Conservation (phyloP, 805 yeast species). For the Hermanozyma aechmeae region DNA sequence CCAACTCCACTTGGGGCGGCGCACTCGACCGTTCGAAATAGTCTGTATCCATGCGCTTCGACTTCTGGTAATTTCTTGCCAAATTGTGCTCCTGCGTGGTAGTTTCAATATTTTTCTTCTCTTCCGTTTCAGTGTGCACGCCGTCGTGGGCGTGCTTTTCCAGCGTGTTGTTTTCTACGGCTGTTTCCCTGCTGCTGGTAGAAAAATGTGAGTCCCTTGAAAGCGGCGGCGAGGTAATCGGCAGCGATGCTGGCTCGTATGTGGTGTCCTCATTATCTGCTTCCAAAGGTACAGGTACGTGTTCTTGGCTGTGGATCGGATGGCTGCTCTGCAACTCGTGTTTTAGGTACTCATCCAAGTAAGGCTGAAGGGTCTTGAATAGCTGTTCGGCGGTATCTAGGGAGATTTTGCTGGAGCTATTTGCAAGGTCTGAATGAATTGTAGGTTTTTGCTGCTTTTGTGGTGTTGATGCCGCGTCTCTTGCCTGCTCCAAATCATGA, state of each 20-base stretch:
- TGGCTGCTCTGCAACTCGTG: not conserved
- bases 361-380: constrained; percentile 5
- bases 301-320: constrained; percentile 2
- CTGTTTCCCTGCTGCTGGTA: not conserved
- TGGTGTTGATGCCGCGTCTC: too few species aligned
- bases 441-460: too few species aligned
- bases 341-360: constrained; percentile 4
- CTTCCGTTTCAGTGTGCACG: too few species aligned
- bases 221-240: constrained; percentile 25
- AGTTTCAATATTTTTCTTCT: too few species aligned
- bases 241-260: constrained; percentile 7
- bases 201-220: constrained; percentile 10
- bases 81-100: too few species aligned
- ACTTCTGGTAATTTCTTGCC: not conserved
- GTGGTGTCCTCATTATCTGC: constrained; percentile 8
- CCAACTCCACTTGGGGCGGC: constrained; percentile 6
- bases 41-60: not conserved
- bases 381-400: too few species aligned
- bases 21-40: not conserved
- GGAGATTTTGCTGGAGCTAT: too few species aligned
- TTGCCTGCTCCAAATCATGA: too few species aligned
- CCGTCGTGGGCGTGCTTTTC: constrained; percentile 5
- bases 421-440: too few species aligned
- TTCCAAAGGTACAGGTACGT: constrained; percentile 5
- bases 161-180: constrained; percentile 7